phyloP scores from a whole-genome alignment of 306 rosid species.

The Vigna hirtella region DNA sequence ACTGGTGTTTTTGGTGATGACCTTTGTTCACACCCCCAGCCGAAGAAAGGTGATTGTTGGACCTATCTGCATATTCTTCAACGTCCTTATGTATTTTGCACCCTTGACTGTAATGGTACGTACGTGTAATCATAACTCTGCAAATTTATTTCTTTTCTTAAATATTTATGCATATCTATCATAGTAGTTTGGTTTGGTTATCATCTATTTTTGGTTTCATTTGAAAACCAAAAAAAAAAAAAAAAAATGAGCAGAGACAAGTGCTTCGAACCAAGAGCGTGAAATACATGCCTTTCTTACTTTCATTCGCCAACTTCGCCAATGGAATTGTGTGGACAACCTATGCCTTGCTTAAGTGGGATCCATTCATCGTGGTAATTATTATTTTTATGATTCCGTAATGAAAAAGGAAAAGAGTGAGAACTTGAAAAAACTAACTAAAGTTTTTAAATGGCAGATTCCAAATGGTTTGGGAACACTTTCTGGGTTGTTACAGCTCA shows the following conservation, averaged over 20 bases:
- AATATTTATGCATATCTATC: no score
- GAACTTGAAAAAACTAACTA: no score
- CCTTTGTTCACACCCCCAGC: constrained; percentile 38
- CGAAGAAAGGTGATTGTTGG: constrained; percentile 57
- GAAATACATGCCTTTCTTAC: constrained; percentile 85
- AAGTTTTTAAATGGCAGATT: constrained; percentile 32
- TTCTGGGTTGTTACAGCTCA: constrained; percentile 67
- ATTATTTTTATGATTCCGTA: neutral
- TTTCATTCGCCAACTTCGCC: constrained; percentile 67
- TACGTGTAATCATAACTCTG: constrained; percentile 29
- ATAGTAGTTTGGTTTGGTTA: no score
- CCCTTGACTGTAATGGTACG: constrained; percentile 94
- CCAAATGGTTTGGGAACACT: constrained; percentile 71
- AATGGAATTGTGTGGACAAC: constrained; percentile 64
- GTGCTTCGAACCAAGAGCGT: constrained; percentile 83
- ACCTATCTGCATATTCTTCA: constrained; percentile 63
- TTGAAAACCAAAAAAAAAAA: no score
- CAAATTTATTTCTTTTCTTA: no score
- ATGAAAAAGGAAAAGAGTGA: no score
- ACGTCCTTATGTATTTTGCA: constrained; percentile 73
- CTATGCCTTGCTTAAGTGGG: constrained; percentile 71
- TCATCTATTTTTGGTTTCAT: no score
- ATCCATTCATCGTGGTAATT: constrained; percentile 69
- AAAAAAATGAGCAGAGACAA: constrained; percentile 47
- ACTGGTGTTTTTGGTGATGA: constrained; percentile 44